Base-by-base conservation (phyloP, 495 filamentous ascomycete species). In the Annulohypoxylon maeteangense region DNA sequence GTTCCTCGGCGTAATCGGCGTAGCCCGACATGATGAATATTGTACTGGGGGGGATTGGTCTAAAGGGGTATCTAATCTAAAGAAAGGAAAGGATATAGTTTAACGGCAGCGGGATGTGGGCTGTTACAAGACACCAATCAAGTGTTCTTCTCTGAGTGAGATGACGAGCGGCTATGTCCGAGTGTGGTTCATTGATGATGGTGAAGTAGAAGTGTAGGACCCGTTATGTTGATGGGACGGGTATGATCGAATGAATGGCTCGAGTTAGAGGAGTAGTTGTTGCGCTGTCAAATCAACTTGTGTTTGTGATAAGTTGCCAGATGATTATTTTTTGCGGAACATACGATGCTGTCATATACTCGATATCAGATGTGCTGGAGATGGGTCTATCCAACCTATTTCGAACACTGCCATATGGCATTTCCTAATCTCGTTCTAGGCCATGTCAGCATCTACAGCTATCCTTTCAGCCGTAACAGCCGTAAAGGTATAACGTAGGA, bases 341-440 rank as follows among this genome's bases (percentile, higher is more conserved):
- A 54, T 54, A 54, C 50, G 50, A 54, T 54, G 50, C 27, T 54
- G 50, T 54, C 50, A 54, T 54, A 54, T 54, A 54, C 50, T 54
- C 50, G 31, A 29, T 54, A 54, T 54, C 7, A 54, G 50, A 32
- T 54, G 27, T 8, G 50, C 29, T 29, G 31, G 29, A 54, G 50
- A 18, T 20, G 27, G 16, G 50, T 54, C 50, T 34, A 54, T 34
- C 50, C 29, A 34, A 54, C 29, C 29, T 32, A 54, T 54, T 54
- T 54, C 6, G 40, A 54, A n/a, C 50, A 54, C 29, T 20, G 29
- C 27, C 6, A 18, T 54, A 3, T 18, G 27, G 27, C 34, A 54
- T 54, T 54, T 54, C 50, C 50, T 54, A 54, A 32, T 54, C 27
- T 54, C 50, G 50, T 34, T 54, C 50, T 54, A 32, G 29, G 29